Base-by-base conservation (phyloP, 257 asterid genomes). In the Solanum chmielewskii region DNA sequence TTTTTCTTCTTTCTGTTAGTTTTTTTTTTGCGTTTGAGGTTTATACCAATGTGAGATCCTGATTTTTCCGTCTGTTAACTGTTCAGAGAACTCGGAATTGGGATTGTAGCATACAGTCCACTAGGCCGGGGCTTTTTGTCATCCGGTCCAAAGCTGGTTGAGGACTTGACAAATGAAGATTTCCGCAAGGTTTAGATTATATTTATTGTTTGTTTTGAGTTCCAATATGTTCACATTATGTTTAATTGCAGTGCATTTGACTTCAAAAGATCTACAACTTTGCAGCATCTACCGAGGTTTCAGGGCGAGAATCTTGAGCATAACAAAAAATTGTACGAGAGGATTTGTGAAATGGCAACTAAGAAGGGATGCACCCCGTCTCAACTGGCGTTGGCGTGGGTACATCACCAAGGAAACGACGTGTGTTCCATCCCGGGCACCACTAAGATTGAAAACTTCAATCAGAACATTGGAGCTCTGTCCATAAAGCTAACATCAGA, bases 311-410 rank as follows among this genome's bases (percentile, higher is more conserved):
- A 92, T 87, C 15, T 91, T 62, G 93, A 91, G 87, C 88, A 88
- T 27, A 93, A 93, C 87, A 82, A 87, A 49, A 68, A 41, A 21
- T 25, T 92, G 44, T 93, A 23, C 3, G 93, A 91, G 71, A 71
- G 89, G 31, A 89, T 92, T 6, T 89, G 69, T 7, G 77, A 86
- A 21, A 86, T 92, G 76, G 93, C 94, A 29, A 41, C 39, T 11
- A 86, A 86, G 90, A 93, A 92, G 64, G 93, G 93, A n/a, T 93
- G 94, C 90, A 93, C 90, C 23, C 87, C 91, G 0, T 87, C 95
- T 25, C 95, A 93, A 68, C 91, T 93, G 15, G 93, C 95, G 5
- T 89, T 93, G 85, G 94, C 94, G 5, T 93, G 95, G 95, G 88
- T 93, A 5, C 95, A 91, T 89, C 93, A 92, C 77, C 94, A 90